Base-by-base conservation (phyloP, 2,329 filamentous ascomycete species). In the Paracoccidioides brasiliensis region DNA sequence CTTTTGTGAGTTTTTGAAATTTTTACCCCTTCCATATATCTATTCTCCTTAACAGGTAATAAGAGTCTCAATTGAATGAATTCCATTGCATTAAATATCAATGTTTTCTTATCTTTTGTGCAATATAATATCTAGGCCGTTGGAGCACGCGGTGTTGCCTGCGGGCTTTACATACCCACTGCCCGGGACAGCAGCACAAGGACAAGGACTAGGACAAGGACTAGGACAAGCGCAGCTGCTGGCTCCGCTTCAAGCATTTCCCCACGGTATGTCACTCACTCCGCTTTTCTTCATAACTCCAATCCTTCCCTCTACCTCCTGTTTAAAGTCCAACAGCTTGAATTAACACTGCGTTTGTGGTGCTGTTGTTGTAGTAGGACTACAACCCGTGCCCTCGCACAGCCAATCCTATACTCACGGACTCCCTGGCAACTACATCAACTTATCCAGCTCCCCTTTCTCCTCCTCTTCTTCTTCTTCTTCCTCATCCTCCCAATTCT, bases 1-100 rank as follows among this genome's bases (percentile, higher is more conserved):
- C 46, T 61, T n/a, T 38, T 58, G 59, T 61, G 41, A 58, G 59
- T 56, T 41, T 12, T 50, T 33, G 7, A 33, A 5, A 5, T 51
- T 22, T 22, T 6, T 38, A 37, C 30, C 22, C 22, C 22, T 22
- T 22, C 2, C 22, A 22, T 22, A 22, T 22, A 1, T 22, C 22
- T 22, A 22, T 22, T 22, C 22, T 22, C 22, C 22, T 22, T 22
- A 22, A 22, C 2, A 22, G 1, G 22, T 22, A 22, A 22, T 22
- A 22, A 22, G 22, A 14, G 32, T 37, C 28, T 30, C 49, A 52
- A 32, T 52, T 52, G 28, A 28, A 52, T 41, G 22, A 41, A 15
- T n/a, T 14, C 15, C 12, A 6, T 52, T 52, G 22, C 22, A 22
- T 22, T 22, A 22, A 1, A 22, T 22, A 1, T 22, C 22, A 22